Conservation (phyloP, 345 rosid species). For the Reutealis trisperma region DNA sequence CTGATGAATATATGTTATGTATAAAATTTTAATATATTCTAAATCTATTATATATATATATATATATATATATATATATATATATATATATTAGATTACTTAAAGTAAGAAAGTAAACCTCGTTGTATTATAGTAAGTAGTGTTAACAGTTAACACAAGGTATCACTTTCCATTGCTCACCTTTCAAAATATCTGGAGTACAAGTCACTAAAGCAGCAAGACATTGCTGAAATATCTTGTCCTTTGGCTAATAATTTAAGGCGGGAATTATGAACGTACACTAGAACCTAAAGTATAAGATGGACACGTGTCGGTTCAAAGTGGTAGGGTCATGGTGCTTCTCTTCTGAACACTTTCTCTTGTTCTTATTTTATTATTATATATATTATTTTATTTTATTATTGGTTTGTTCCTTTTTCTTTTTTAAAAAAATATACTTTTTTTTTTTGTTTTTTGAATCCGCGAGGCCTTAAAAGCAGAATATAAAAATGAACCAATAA, state of each 20-base stretch:
- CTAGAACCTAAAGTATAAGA: background rate
- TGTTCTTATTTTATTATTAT: background rate
- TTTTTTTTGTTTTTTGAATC: too few relatives aligned
- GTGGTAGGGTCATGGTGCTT: background rate
- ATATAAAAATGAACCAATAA: background rate
- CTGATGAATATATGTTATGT: too few relatives aligned
- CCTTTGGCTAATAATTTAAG: background rate
- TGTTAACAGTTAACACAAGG: background rate
- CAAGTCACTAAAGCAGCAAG: background rate
- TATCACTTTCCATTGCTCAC: background rate
- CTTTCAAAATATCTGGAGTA: constrained; percentile 5
- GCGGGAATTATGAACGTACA: background rate
- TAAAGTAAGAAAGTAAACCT: too few relatives aligned
- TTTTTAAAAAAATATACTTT: too few relatives aligned
- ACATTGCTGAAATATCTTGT: background rate
- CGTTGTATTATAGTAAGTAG: too few relatives aligned
- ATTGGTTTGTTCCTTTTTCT: background rate
- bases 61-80: too few relatives aligned
- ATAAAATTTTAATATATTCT: too few relatives aligned
- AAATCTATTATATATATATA: too few relatives aligned
- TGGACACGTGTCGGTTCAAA: background rate
- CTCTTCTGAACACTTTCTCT: background rate
- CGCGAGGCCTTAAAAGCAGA: background rate
- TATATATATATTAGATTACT: too few relatives aligned
- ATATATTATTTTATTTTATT: background rate